phyloP scores from a whole-genome alignment of 2,329 filamentous ascomycete genomes.

The Metarhizium rileyi region DNA sequence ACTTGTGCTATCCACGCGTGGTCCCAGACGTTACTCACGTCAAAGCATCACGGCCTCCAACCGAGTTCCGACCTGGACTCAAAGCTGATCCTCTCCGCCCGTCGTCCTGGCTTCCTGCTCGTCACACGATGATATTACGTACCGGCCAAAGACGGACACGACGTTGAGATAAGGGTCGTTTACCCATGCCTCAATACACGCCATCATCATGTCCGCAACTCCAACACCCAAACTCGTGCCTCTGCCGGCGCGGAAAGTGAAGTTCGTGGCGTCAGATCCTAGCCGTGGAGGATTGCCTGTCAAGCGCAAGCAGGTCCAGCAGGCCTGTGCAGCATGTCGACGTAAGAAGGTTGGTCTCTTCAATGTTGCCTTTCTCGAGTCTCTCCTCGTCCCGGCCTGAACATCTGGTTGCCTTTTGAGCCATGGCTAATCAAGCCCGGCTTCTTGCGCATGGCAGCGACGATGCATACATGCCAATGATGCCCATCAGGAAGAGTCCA shows the following conservation, averaged over 20 bases:
- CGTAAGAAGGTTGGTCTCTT: slow-evolving; percentile 37
- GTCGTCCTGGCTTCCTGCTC: background rate
- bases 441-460: slow-evolving; percentile 21
- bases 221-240: slow-evolving; percentile 4
- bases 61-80: background rate
- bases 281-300: slow-evolving; percentile 40
- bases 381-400: background rate
- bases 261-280: slow-evolving; percentile 46
- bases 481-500: slow-evolving; percentile 16
- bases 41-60: background rate
- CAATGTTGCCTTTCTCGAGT: background rate
- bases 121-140: background rate
- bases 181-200: slow-evolving; percentile 6
- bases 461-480: slow-evolving; percentile 34
- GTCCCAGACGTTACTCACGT: background rate
- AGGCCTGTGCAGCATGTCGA: slow-evolving; percentile 46
- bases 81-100: background rate
- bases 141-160: background rate
- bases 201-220: slow-evolving; percentile 14
- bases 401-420: background rate
- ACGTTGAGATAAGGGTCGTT: background rate
- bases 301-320: slow-evolving; percentile 50
- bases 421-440: slow-evolving; percentile 2
- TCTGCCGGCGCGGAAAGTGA: slow-evolving; percentile 27
- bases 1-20: background rate